Evolutionary conservation across 345 rosid species (phyloP).

Genomic region (Lepidium didymum): DNA sequence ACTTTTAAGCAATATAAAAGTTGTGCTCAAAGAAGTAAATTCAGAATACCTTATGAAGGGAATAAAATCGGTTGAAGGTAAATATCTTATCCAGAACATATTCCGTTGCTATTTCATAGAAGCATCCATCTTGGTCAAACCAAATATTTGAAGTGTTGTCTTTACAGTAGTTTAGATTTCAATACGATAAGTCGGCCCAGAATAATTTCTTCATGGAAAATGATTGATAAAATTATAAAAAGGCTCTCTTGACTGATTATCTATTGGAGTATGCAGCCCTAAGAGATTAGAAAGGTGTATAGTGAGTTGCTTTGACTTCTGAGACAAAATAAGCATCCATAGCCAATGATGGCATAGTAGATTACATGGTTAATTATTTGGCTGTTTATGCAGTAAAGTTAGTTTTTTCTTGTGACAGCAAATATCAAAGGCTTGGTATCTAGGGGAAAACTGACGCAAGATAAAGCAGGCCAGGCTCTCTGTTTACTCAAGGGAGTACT

Average conservation of each 20-base stretch:
- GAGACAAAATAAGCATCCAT: constrained; percentile 1
- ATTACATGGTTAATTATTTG: not conserved
- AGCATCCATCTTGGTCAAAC: not conserved
- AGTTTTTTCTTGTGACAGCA: constrained; percentile 37
- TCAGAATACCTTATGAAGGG: constrained; percentile 80
- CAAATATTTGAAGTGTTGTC: not conserved
- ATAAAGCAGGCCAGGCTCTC: constrained; percentile 65
- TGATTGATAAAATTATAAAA: not conserved
- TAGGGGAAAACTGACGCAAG: constrained; percentile 59
- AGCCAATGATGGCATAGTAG: not conserved
- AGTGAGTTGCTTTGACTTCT: not conserved
- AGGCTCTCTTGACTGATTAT: not conserved
- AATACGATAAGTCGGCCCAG: not conserved
- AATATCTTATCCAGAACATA: not conserved
- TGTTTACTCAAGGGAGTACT: constrained; percentile 73
- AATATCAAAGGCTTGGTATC: constrained; percentile 65
- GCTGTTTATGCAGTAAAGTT: not conserved
- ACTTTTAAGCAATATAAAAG: constrained; percentile 53
- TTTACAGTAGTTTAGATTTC: not conserved
- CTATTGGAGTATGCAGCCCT: not conserved
- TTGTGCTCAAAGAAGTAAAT: constrained; percentile 84
- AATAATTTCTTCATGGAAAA: not conserved
- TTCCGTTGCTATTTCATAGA: not conserved
- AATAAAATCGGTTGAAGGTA: constrained; percentile 70
- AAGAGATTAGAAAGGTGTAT: not conserved